Evolutionary conservation across 768 basidiomycete genomes (phyloP).

Genomic region (Leccinum sublutescens): DNA sequence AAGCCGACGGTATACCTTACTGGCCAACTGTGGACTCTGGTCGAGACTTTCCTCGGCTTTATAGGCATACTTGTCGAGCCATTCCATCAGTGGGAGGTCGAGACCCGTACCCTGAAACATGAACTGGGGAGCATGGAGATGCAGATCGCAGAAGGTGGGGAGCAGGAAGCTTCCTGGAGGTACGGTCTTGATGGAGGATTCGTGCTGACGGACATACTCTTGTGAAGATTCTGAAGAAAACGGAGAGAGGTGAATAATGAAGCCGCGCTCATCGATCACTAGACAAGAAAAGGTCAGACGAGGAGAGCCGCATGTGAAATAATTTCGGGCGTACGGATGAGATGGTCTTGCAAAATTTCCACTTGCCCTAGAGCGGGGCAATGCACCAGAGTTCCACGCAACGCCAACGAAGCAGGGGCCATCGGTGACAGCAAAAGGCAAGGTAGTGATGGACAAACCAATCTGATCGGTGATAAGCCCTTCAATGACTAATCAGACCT

Average conservation of each 20-base stretch:
- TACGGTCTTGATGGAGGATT: conserved; percentile 30
- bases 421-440: conserved; percentile 7
- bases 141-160: conserved; percentile 82
- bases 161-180: conserved; percentile 62
- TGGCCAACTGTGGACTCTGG: conserved; percentile 54
- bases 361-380: conserved; percentile 52
- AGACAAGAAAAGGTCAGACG: conserved; percentile 3
- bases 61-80: conserved; percentile 81
- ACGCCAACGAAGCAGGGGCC: conserved; percentile 12
- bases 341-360: conserved; percentile 52
- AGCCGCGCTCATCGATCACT: conserved; percentile 41
- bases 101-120: conserved; percentile 85
- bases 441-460: not conserved
- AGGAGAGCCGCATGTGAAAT: not conserved
- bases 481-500: not conserved
- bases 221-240: conserved; percentile 37
- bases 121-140: conserved; percentile 88
- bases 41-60: conserved; percentile 80
- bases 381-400: conserved; percentile 59
- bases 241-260: conserved; percentile 51
- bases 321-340: conserved; percentile 42
- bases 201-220: conserved; percentile 26
- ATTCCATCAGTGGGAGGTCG: conserved; percentile 80
- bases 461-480: not conserved
- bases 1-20: conserved; percentile 64